phyloP scores from a whole-genome alignment of 164 flowering plant species.

The Tetrastigma voinierianum region DNA sequence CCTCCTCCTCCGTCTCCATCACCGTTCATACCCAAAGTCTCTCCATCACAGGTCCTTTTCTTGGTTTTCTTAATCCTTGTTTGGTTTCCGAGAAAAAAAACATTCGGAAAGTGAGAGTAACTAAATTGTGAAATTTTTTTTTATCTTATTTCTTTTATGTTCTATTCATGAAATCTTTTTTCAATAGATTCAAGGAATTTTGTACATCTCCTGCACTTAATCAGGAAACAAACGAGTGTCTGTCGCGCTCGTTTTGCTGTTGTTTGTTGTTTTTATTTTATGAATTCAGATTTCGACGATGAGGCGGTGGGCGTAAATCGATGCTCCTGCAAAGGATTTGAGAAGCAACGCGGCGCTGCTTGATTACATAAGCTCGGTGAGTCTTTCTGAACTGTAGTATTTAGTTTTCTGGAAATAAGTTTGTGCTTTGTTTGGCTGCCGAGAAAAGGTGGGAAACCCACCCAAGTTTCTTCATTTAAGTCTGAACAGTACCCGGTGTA shows the following conservation, averaged over 20 bases:
- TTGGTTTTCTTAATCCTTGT: not conserved
- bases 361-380: slow-evolving; percentile 83
- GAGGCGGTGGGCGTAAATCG: slow-evolving; percentile 92
- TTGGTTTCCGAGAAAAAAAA: no score
- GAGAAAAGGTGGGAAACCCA: no score
- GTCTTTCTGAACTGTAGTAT: slow-evolving; percentile 11
- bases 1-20: slow-evolving; percentile 84
- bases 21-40: slow-evolving; percentile 88
- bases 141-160: not conserved
- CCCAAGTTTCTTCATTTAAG: no score
- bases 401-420: no score
- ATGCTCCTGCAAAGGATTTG: slow-evolving; percentile 90
- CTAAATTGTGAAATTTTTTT: not conserved
- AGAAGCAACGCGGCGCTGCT: slow-evolving; percentile 92
- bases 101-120: no score
- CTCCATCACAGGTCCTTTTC: slow-evolving; percentile 67
- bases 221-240: no score
- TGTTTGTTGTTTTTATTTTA: not conserved
- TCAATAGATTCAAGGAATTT: no score
- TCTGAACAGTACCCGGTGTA: no score
- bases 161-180: not conserved
- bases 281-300: slow-evolving; percentile 61
- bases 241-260: no score
- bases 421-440: no score
- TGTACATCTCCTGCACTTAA: no score